These are phyloP conservation scores for Lactarius vividus DNA, from an alignment of 768 basidiomycete species.

Conservation along the genomic window DNA sequence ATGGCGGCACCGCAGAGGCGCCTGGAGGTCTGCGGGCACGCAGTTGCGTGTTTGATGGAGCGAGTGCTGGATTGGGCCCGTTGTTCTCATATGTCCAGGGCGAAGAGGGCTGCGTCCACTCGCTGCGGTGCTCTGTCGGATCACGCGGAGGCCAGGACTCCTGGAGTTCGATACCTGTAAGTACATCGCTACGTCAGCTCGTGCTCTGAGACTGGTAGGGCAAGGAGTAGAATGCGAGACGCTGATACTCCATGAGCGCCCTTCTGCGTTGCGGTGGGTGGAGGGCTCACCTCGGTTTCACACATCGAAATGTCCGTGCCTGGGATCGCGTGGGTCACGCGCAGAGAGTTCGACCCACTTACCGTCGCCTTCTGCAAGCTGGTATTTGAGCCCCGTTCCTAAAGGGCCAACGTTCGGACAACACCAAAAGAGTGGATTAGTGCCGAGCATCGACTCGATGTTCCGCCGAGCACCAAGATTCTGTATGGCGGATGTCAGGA, in stretches of 20 bases:
- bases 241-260: slow-evolving; percentile 6
- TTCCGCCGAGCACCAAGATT: slow-evolving; percentile 77
- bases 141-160: slow-evolving; percentile 73
- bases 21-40: slow-evolving; percentile 33
- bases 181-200: slow-evolving; percentile 5
- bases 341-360: slow-evolving; percentile 55
- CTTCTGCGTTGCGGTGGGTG: slow-evolving; percentile 1
- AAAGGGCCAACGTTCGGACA: slow-evolving; percentile 60
- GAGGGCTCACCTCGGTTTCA: slow-evolving; percentile 19
- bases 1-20: slow-evolving; percentile 60
- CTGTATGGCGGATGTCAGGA: slow-evolving; percentile 41
- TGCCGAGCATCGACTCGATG: slow-evolving; percentile 73
- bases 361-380: slow-evolving; percentile 69
- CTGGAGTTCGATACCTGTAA: slow-evolving; percentile 18
- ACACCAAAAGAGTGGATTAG: slow-evolving; percentile 76
- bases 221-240: neutral
- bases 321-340: slow-evolving; percentile 1
- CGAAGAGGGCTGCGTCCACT: slow-evolving; percentile 51
- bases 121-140: slow-evolving; percentile 41
- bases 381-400: slow-evolving; percentile 77
- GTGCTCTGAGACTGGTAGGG: neutral
- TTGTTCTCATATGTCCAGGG: slow-evolving; percentile 89
- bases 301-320: slow-evolving; percentile 7
- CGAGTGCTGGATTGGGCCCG: slow-evolving; percentile 70
- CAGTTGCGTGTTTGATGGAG: slow-evolving; percentile 45